Evolutionary conservation across 2,329 filamentous ascomycete species (phyloP), one percentile per base, ranked within the genome.

Genomic region (Aspergillus clavatus): DNA sequence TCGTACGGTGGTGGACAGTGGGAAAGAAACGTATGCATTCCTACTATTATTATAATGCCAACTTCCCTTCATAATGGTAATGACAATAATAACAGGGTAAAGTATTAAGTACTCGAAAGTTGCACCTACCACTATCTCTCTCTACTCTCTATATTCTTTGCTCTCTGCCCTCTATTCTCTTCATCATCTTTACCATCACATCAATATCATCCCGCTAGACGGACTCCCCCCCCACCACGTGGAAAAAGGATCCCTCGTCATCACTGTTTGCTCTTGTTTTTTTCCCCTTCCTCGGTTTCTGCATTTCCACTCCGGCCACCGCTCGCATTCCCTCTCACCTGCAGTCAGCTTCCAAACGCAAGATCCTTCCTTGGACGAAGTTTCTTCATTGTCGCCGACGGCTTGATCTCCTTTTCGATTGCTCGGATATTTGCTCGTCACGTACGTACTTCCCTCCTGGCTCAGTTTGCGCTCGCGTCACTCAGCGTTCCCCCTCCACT

Each of bases 251-350:
- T 18, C 16, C n/a, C 14, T 35, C 31, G 31, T 18, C 31, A 35
- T 21, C 16, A 35, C 23, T 36, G 38, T 42, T 28, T 35, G 39
- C 38, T 27, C 38, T 26, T 40, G 38, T 33, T 28, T 45, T 41
- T 21, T 29, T 42, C 18, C 31, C 36, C 16, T n/a, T 12, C 21
- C 28, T 19, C 41, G 35, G 37, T 39, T 27, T 33, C 23, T 16
- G 19, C n/a, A 22, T 41, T 43, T 37, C 36, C 26, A 37, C 29
- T 33, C 42, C 42, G 41, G 46, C 38, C 43, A 31, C 29, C 38
- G 21, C 38, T 44, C 31, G 19, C 36, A 21, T 24, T 14, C 26
- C 36, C 23, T 22, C 42, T 24, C 36, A 37, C 36, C 36, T 16
- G 38, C 26, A 16, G 22, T 14, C 42, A 37, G 27, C 43, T 24